Conservation (phyloP, 1,139 yeast genomes). For the Taphrina pruni region DNA sequence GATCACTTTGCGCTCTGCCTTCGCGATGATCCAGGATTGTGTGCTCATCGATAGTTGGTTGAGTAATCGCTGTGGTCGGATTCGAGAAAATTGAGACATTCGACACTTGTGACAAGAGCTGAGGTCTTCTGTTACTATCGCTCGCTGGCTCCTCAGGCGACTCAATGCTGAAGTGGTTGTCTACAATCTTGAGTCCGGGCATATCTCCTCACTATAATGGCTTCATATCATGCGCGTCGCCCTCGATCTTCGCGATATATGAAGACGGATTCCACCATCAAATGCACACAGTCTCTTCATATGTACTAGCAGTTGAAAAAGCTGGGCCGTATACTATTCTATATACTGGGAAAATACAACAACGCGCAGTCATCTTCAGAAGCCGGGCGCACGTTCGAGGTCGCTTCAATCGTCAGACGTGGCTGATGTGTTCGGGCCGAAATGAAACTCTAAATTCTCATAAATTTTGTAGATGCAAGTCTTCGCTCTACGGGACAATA, state of each 20-base stretch:
- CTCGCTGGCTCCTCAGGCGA: neutral
- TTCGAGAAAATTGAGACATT: constrained; percentile 11
- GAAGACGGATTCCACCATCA: too few species aligned
- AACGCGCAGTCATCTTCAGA: too few species aligned
- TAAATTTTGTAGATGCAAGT: neutral
- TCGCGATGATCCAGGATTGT: constrained; percentile 12
- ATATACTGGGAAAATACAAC: too few species aligned
- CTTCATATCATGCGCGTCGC: neutral
- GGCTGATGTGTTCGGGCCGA: neutral
- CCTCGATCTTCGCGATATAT: neutral
- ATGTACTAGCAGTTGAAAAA: too few species aligned
- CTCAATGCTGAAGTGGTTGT: constrained; percentile 3
- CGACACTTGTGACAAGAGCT: constrained; percentile 17
- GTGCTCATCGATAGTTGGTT: neutral
- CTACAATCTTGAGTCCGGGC: constrained; percentile 18
- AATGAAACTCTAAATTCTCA: constrained; percentile 19
- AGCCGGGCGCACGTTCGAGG: too few species aligned
- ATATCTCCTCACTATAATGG: neutral
- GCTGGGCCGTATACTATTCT: too few species aligned
- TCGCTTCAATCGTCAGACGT: neutral
- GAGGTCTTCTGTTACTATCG: constrained; percentile 5
- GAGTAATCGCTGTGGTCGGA: constrained; percentile 27
- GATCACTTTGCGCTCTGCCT: neutral
- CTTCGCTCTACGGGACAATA: neutral
- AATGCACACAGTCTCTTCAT: too few species aligned